phyloP scores from a whole-genome alignment of 2,329 filamentous ascomycete species.

The Colletotrichum sp. region DNA sequence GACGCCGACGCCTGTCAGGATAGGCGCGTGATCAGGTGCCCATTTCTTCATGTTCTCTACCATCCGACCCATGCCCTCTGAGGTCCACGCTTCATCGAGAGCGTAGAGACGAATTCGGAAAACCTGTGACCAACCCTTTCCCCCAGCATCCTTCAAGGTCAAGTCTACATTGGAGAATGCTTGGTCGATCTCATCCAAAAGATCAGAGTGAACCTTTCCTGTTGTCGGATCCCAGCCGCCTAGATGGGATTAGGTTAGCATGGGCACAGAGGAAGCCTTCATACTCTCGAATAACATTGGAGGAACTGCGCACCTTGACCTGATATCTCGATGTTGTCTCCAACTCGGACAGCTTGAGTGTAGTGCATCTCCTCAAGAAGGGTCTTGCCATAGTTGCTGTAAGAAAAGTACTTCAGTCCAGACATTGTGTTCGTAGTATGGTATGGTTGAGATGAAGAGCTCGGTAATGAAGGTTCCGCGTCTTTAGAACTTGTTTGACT shows the following conservation, averaged over 20 bases:
- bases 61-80: conserved; percentile 33
- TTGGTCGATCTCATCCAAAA: conserved; percentile 41
- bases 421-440: conserved; percentile 30
- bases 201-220: conserved; percentile 28
- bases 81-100: conserved; percentile 27
- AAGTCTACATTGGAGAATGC: conserved; percentile 55
- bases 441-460: neutral
- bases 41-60: conserved; percentile 42
- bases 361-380: conserved; percentile 35
- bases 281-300: neutral
- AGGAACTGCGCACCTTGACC: conserved; percentile 33
- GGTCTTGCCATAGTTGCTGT: conserved; percentile 38
- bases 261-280: neutral
- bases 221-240: conserved; percentile 17
- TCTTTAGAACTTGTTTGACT: neutral
- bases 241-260: neutral
- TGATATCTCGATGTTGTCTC: conserved; percentile 40
- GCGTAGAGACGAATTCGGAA: conserved; percentile 42
- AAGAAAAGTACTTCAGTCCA: conserved; percentile 41
- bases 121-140: conserved; percentile 53
- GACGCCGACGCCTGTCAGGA: conserved; percentile 49
- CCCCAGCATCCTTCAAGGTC: conserved; percentile 47
- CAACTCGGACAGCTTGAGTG: conserved; percentile 44
- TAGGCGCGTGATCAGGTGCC: conserved; percentile 44
- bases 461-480: neutral